Evolutionary conservation across 148 eudicot genomes (phyloP).

Genomic region (Diospyros lotus): DNA sequence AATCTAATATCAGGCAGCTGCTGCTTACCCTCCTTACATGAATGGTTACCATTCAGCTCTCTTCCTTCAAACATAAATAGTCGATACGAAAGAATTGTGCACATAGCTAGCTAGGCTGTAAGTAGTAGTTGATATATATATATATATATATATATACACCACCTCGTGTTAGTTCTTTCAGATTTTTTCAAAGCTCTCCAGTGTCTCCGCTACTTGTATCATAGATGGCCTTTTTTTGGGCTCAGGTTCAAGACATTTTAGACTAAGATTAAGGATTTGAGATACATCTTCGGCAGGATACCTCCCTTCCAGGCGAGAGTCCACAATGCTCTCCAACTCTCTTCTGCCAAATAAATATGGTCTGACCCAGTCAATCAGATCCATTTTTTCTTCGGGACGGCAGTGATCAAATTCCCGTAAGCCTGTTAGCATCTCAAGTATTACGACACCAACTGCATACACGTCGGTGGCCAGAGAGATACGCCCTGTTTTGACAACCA

Average conservation of each 20-base stretch:
- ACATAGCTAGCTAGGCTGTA: too few relatives aligned
- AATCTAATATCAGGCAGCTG: too few relatives aligned
- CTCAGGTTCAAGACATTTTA: constrained; percentile 40
- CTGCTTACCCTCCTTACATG: too few relatives aligned
- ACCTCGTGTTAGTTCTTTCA: too few relatives aligned
- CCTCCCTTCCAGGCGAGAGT: constrained; percentile 42
- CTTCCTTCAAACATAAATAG: too few relatives aligned
- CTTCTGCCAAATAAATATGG: constrained; percentile 42
- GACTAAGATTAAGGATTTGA: constrained; percentile 39
- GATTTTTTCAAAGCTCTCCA: too few relatives aligned
- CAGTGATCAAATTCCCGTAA: constrained; percentile 38
- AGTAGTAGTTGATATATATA: too few relatives aligned
- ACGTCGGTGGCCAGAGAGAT: constrained; percentile 45
- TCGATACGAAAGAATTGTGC: too few relatives aligned
- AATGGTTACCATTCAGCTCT: too few relatives aligned
- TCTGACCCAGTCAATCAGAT: constrained; percentile 49
- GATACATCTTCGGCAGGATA: constrained; percentile 45
- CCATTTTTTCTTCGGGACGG: constrained; percentile 36
- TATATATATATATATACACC: too few relatives aligned
- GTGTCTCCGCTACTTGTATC: constrained; percentile 11
- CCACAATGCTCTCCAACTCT: constrained; percentile 43
- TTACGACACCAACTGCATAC: too few relatives aligned
- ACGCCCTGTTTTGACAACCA: constrained; percentile 47
- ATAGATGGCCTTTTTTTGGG: constrained; percentile 48
- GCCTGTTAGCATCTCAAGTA: constrained; percentile 26